Base-by-base conservation (phyloP, 768 basidiomycete species). In the Phlegmacium glaucopus region DNA sequence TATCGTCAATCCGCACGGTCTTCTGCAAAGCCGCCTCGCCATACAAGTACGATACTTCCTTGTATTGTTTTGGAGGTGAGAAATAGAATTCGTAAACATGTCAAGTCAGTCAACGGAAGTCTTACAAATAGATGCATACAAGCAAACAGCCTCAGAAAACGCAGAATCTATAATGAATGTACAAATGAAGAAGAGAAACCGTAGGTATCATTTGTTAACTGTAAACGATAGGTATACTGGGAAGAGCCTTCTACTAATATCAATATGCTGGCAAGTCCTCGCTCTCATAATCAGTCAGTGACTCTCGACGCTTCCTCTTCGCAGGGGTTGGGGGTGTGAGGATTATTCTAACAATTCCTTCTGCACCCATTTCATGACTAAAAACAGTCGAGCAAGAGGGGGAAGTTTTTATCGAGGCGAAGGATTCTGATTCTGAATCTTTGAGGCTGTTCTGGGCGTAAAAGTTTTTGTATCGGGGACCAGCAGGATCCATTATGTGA, bases 291-390 rank as follows among this genome's bases (percentile, higher is more conserved):
- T 34, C n/a, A n/a, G 22, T 9, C 28, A 44, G 26, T 17, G 40
- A 26, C 15, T 13, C 27, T 13, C 47, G 18, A 16, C 32, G 9
- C 29, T 53, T 52, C 42, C 48, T 45, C 48, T 58, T 61, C 37
- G 57, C 55, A 1, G 66, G 66, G 12, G 65, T 66, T 17, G 66
- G 66, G 10, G 66, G 66, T 38, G 66, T 68, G 26, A 68, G 43
- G 47, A 61, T 51, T n/a, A 66, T 56, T 38, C 57, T 60, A 29
- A 68, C 55, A 2, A 52, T 49, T 18, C 45, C 47, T 34, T 58
- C 57, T 25, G 43, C 45, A 27, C 54, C 49, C 34, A 58, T 52
- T 37, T 46, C 51, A 37, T 54, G 43, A 45, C 63, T 61, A 47
- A 65, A 66, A 29, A 67, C 56, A 6, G 58, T 43, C 1, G 67